Evolutionary conservation across 768 basidiomycete species (phyloP).

Genomic region (Gloeopeniophorella convolvens): DNA sequence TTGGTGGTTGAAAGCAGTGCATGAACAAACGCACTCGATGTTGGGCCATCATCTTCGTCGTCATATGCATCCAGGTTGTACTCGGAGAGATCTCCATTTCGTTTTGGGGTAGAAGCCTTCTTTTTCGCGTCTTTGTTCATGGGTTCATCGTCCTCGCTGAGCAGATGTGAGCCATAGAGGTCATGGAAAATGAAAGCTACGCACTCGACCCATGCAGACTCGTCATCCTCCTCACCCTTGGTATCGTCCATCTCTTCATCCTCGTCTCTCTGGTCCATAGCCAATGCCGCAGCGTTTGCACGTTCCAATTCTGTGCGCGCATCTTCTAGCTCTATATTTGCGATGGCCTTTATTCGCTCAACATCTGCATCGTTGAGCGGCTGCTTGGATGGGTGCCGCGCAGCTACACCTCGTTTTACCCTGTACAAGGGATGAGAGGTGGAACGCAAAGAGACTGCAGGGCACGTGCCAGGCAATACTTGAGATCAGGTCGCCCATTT

Average conservation of each 20-base stretch:
- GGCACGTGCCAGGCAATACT: constrained; percentile 4
- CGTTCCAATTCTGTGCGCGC: constrained; percentile 79
- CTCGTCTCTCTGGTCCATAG: constrained; percentile 62
- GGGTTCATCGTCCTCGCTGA: constrained; percentile 45
- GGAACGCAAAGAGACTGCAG: background rate
- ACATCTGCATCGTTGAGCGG: constrained; percentile 87
- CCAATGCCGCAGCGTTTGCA: constrained; percentile 67
- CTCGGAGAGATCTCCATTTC: constrained; percentile 56
- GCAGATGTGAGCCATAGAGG: constrained; percentile 26
- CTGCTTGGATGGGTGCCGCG: constrained; percentile 77
- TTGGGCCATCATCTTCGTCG: constrained; percentile 48
- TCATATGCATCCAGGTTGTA: constrained; percentile 94
- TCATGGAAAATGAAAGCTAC: constrained; percentile 36
- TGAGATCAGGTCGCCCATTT: constrained; percentile 16
- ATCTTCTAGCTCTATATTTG: constrained; percentile 84
- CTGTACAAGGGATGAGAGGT: constrained; percentile 27
- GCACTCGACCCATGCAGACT: constrained; percentile 83
- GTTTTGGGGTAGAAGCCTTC: constrained; percentile 27
- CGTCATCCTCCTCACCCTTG: constrained; percentile 39
- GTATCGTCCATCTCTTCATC: constrained; percentile 59
- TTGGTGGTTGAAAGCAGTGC: constrained; percentile 5
- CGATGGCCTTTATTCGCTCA: constrained; percentile 81
- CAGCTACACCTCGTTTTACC: constrained; percentile 77
- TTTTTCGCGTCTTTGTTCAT: constrained; percentile 51
- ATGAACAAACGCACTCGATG: constrained; percentile 25